Base-by-base conservation (phyloP, 768 basidiomycete genomes). In the Amanita pallidorosea region DNA sequence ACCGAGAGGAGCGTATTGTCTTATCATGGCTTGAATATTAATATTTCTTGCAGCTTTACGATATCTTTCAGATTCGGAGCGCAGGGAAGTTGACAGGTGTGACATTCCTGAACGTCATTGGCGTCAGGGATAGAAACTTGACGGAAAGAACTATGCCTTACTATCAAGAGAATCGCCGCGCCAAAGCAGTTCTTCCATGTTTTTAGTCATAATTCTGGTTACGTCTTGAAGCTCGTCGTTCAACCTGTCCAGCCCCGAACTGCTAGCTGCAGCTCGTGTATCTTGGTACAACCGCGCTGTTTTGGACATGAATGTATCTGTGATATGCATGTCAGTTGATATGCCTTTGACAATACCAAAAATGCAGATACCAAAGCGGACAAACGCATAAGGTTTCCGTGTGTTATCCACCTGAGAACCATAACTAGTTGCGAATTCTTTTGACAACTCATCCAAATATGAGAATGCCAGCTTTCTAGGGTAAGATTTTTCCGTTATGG, bases 141-240 rank as follows among this genome's bases (percentile, higher is more conserved):
- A 15, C 5, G 40, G 50, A 43, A 27, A 18, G 23, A 45, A 27
- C 36, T 42, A 70, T 88, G 58, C 61, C 50, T 45, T 22, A 95
- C 96, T 76, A 66, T 99, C 96, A 53, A 99, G 75, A 27, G 91
- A 95, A 65, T 99, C 96, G 23, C 96, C 96, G 64, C 96, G 75
- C 96, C 95, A 98, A 45, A 99, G 69, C 47, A 99, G 71, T 67
- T 99, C 96, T 67, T 99, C 96, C 95, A 99, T 99, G 62, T 99
- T 98, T 73, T 99, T 98, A 7, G 96, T 98, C 96, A 99, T 98
- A 67, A 99, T 98, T 56, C 91, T 75, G 45, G 96, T 97, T 53
- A 99, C 96, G 61, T 99, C 96, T 63, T 96, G 92, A 34, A 99
- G 72, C 57, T 99, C 95, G 60, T 92, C 93, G 61, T 98, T 98